Evolutionary conservation across 2,329 filamentous ascomycete genomes (phyloP).

Genomic region (Capronia coronata): DNA sequence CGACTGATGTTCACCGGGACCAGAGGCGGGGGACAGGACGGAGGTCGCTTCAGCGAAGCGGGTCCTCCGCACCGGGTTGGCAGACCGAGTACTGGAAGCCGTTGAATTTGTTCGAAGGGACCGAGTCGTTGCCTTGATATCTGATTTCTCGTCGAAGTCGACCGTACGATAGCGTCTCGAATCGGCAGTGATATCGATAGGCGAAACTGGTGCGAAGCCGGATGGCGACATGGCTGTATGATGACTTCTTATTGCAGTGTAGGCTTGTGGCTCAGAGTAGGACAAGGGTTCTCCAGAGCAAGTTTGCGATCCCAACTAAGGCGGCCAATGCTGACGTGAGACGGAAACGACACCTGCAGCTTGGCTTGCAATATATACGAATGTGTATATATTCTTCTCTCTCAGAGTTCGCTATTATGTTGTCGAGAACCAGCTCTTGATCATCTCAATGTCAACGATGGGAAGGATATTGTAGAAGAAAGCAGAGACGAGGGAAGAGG

Average conservation of each 20-base stretch:
- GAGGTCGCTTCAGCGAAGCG: slow-evolving; percentile 61
- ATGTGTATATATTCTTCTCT: slow-evolving; percentile 7
- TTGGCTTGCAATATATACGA: not conserved
- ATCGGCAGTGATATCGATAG: slow-evolving; percentile 35
- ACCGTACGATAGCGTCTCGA: slow-evolving; percentile 31
- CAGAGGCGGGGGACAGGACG: slow-evolving; percentile 55
- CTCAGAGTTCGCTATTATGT: slow-evolving; percentile 10
- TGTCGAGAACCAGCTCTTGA: slow-evolving; percentile 25
- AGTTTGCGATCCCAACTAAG: slow-evolving; percentile 1
- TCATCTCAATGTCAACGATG: slow-evolving; percentile 11
- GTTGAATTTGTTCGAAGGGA: slow-evolving; percentile 25
- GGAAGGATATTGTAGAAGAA: slow-evolving; percentile 1
- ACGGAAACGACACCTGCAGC: slow-evolving; percentile 8
- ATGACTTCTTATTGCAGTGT: slow-evolving; percentile 5
- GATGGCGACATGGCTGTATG: slow-evolving; percentile 24
- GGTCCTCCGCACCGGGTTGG: slow-evolving; percentile 52
- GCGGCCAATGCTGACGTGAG: slow-evolving; percentile 22
- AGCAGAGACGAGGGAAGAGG: slow-evolving; percentile 11
- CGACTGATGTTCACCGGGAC: slow-evolving; percentile 41
- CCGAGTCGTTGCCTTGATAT: slow-evolving; percentile 19
- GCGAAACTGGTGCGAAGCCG: slow-evolving; percentile 35
- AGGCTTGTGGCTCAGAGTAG: slow-evolving; percentile 5
- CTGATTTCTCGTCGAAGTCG: slow-evolving; percentile 28
- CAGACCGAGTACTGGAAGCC: slow-evolving; percentile 32
- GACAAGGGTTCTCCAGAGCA: slow-evolving; percentile 14